Evolutionary conservation across 108 stramenopile genomes (phyloP).

Genomic region (Fragilaria crotonensis): DNA sequence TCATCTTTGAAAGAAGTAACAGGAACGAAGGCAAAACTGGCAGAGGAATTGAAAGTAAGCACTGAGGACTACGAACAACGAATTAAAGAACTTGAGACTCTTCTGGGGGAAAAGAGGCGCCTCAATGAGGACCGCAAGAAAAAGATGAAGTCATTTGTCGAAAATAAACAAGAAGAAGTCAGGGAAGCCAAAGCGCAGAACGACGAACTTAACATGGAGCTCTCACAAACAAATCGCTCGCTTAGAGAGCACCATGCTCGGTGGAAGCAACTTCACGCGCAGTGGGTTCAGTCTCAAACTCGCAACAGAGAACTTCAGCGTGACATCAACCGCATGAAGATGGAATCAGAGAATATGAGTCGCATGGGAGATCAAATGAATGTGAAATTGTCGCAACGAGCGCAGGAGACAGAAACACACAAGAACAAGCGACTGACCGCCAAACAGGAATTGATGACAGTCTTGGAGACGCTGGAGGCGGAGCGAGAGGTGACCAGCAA

Average conservation of each 20-base stretch:
- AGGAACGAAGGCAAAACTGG: constrained; percentile 40
- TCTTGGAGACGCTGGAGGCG: constrained; percentile 62
- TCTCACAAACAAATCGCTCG: constrained; percentile 54
- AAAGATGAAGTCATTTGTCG: constrained; percentile 82
- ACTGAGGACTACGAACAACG: constrained; percentile 6
- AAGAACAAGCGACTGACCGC: constrained; percentile 78
- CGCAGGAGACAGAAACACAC: constrained; percentile 77
- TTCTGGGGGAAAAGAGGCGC: constrained; percentile 55
- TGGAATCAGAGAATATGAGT: constrained; percentile 66
- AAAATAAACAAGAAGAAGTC: constrained; percentile 76
- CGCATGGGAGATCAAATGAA: constrained; percentile 65
- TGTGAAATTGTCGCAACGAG: constrained; percentile 61
- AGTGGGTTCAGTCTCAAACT: constrained; percentile 53
- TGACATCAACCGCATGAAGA: constrained; percentile 70
- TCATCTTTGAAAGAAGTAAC: constrained; percentile 25
- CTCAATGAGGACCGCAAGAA: constrained; percentile 76
- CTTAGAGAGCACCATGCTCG: constrained; percentile 55
- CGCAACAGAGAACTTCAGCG: constrained; percentile 72
- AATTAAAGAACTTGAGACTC: constrained; percentile 51
- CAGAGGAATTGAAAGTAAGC: constrained; percentile 36
- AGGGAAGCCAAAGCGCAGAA: constrained; percentile 61
- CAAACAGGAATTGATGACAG: constrained; percentile 82
- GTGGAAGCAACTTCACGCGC: constrained; percentile 67
- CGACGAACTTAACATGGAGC: constrained; percentile 49
- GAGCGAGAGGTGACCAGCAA: constrained; percentile 53